phyloP scores from a whole-genome alignment of 257 asterid genomes.

The Salvia hispanica region DNA sequence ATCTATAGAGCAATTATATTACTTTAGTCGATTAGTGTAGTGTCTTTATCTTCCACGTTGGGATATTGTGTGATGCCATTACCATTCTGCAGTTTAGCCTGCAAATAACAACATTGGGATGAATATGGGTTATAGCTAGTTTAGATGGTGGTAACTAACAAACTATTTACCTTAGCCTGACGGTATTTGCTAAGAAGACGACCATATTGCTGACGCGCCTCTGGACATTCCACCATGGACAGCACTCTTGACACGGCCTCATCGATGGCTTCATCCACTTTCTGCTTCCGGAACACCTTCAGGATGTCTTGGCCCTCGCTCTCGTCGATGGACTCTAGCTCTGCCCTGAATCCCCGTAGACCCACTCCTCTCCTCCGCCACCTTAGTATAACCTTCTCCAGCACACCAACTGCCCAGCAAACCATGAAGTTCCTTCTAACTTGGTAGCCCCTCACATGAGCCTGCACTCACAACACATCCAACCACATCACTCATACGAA shows the following conservation, averaged over 20 bases:
- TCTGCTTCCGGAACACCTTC: conserved; percentile 79
- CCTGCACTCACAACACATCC: conserved; percentile 43
- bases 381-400: conserved; percentile 86
- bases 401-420: conserved; percentile 90
- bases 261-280: conserved; percentile 75
- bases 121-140: too few relatives aligned
- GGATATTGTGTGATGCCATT: too few relatives aligned
- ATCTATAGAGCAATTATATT: too few relatives aligned
- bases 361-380: conserved; percentile 93
- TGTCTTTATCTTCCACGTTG: too few relatives aligned
- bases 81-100: too few relatives aligned
- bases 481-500: neutral
- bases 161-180: conserved; percentile 67
- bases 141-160: too few relatives aligned
- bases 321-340: conserved; percentile 53
- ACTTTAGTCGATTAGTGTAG: too few relatives aligned
- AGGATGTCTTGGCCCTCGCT: conserved; percentile 49
- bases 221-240: conserved; percentile 82
- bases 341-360: conserved; percentile 72
- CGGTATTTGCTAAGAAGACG: conserved; percentile 78
- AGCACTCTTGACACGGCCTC: conserved; percentile 91
- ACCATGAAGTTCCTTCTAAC: conserved; percentile 74
- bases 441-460: conserved; percentile 95
- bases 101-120: too few relatives aligned
- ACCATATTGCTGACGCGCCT: conserved; percentile 85